These are phyloP conservation scores for Phytophthora hibernalis DNA, from an alignment of 352 stramenopile genomes.

Conservation along the genomic window DNA sequence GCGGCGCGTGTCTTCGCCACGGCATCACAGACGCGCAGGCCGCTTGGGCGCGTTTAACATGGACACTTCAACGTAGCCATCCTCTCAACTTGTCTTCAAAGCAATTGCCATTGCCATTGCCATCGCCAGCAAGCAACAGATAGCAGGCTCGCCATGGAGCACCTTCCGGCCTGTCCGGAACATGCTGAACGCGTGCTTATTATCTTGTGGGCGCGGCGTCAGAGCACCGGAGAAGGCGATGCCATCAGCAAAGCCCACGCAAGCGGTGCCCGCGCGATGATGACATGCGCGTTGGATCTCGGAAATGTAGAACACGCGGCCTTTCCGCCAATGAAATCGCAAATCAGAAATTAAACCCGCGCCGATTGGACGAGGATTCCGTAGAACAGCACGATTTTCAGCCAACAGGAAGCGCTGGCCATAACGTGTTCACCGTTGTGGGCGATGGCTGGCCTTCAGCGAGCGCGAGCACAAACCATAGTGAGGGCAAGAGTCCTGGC, in stretches of 20 bases:
- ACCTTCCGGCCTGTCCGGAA: not conserved
- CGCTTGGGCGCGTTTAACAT: slow-evolving; percentile 20
- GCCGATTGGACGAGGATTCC: slow-evolving; percentile 9
- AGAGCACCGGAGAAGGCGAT: not conserved
- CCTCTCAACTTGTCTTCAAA: not conserved
- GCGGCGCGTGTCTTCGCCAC: slow-evolving; percentile 26
- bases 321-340: slow-evolving; percentile 3
- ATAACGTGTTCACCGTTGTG: not conserved
- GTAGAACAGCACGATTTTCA: slow-evolving; percentile 8
- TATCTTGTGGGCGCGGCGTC: slow-evolving; percentile 7
- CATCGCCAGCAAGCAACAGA: too few relatives aligned
- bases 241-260: slow-evolving; percentile 8
- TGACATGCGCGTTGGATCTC: slow-evolving; percentile 18
- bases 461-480: slow-evolving; percentile 8
- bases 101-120: not conserved
- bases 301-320: slow-evolving; percentile 15
- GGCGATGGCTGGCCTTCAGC: slow-evolving; percentile 30
- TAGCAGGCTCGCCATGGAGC: not conserved
- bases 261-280: slow-evolving; percentile 22
- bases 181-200: slow-evolving; percentile 9
- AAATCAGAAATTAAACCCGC: not conserved
- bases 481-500: too few relatives aligned
- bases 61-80: not conserved
- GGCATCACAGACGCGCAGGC: slow-evolving; percentile 17
- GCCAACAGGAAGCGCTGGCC: slow-evolving; percentile 7